phyloP scores from a whole-genome alignment of 345 rosid species.

The Eucalyptus lansdowneana region DNA sequence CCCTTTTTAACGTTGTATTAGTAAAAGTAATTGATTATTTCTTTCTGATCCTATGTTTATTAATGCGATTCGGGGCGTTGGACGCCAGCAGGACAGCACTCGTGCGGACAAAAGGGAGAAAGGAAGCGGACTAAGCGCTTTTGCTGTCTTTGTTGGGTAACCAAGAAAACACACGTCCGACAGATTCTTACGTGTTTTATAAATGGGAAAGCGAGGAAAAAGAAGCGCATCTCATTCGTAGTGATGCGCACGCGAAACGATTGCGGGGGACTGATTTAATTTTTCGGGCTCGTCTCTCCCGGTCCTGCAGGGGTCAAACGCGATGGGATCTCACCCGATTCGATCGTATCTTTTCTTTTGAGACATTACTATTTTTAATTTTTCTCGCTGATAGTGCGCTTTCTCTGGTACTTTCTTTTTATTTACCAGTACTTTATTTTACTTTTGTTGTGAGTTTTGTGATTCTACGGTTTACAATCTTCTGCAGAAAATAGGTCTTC shows the following conservation, averaged over 20 bases:
- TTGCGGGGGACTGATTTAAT: background rate
- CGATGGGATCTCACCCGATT: background rate
- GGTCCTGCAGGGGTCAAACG: background rate
- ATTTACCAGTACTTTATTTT: background rate
- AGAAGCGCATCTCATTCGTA: background rate
- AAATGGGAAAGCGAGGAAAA: background rate
- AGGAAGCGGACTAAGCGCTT: background rate
- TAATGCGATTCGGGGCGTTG: background rate
- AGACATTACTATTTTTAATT: background rate
- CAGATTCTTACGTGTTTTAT: background rate
- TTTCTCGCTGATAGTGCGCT: background rate
- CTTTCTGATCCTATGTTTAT: background rate
- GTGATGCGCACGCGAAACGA: background rate
- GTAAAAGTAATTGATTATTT: background rate
- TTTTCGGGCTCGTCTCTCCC: background rate
- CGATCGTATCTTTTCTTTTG: background rate
- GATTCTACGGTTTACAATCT: background rate
- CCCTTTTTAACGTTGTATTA: background rate
- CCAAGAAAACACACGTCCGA: background rate
- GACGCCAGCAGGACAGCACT: background rate
- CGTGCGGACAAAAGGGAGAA: background rate
- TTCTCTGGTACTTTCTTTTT: background rate
- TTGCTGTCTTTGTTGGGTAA: background rate
- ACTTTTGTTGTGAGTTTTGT: background rate
- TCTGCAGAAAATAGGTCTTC: background rate